Base-by-base conservation (phyloP, 768 basidiomycete species). In the Cystofilobasidium macerans region DNA sequence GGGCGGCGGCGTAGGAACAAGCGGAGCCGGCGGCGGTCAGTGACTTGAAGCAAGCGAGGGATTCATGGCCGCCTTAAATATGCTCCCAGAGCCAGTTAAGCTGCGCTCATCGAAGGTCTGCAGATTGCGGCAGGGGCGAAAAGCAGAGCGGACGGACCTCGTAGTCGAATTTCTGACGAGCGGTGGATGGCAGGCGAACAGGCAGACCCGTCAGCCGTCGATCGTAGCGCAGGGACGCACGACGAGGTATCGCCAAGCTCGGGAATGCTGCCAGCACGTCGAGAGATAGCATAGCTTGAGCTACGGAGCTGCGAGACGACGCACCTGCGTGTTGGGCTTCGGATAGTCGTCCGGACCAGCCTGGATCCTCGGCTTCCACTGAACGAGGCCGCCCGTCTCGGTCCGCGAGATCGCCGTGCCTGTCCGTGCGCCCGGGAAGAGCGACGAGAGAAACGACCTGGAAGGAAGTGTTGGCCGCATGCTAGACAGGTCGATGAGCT, bases 331-430 rank as follows among this genome's bases (percentile, higher is more conserved):
- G 16, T 8, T 8, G 43, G 58, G 58, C 26, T 20, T 7, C 12
- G 58, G 58, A 14, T 60, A 60, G 38, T 60, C 58, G 14, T 60
- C 58, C n/a, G 58, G 38, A 4, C 24, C 30, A n/a, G 58, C 58
- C 16, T 40, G 20, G 3, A 60, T 5, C 36, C 58, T 13, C 1
- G 58, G 43, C 43, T 45, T 60, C 58, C 58, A 60, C 43, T 60
- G 58, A 40, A 40, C 43, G 35, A 60, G n/a, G 30, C 28, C 35
- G 43, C 58, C 58, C 38, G 58, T 60, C 38, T 60, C 38, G 12
- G 58, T 45, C 18, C 38, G 33, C 33, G 58, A 43, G 58, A 60
- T 60, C 7, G 58, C 58, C 13, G 58, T 60, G n/a, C 30, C n/a
- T 20, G 28, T 30, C 14, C n/a, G 22, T 13, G 38, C 22, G 58